These are phyloP conservation scores for Tagetes patula DNA, from an alignment of 129 eudicot genomes.

Conservation along the genomic window DNA sequence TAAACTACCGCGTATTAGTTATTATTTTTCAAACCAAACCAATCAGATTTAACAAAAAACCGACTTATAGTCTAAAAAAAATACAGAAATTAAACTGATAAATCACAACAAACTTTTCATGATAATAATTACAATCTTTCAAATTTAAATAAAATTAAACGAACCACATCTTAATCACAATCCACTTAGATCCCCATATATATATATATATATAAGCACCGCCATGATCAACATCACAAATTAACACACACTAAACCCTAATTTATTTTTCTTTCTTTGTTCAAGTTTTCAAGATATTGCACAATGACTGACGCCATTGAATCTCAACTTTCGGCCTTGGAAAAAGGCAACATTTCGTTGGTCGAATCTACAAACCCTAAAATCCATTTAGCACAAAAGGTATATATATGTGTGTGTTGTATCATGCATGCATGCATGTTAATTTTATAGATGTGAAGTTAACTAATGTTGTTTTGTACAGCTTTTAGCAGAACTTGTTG, in stretches of 20 bases:
- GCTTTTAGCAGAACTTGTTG: slow-evolving; percentile 63
- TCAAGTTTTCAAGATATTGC: not conserved
- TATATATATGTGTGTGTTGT: not conserved
- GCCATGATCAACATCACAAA: not conserved
- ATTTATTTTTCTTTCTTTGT: not conserved
- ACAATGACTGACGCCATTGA: slow-evolving; percentile 8
- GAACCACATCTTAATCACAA: not conserved
- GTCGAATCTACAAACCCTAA: slow-evolving; percentile 25
- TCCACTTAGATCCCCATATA: not conserved
- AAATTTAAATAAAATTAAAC: not conserved
- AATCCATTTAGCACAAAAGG: slow-evolving; percentile 35
- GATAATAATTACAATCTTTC: not conserved
- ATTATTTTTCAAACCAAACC: too few species aligned
- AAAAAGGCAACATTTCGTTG: slow-evolving; percentile 28
- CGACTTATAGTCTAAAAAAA: too few species aligned
- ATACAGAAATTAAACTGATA: too few species aligned
- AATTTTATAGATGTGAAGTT: too few species aligned
- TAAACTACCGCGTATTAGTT: too few species aligned
- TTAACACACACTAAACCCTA: slow-evolving; percentile 8
- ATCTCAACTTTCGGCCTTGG: slow-evolving; percentile 12
- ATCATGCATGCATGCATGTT: too few species aligned
- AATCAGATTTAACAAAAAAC: too few species aligned
- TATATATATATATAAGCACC: not conserved
- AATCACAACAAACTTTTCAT: too few species aligned
- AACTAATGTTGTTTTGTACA: not conserved